Base-by-base conservation (phyloP, 176 grass and related monocot species). In the Rhynchospora tenuis region DNA sequence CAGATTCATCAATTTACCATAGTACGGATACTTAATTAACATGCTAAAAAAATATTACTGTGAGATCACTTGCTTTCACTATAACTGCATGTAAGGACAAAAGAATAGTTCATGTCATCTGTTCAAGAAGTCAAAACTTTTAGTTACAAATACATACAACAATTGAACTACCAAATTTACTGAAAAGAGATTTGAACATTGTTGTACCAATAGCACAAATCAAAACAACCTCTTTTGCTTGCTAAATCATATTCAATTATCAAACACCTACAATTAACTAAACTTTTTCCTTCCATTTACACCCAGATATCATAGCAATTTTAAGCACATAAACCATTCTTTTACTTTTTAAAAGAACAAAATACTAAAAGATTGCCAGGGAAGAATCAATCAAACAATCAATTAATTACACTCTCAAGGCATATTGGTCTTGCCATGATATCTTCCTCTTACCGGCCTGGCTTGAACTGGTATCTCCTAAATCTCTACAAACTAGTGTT, bases 401-500 rank as follows among this genome's bases (percentile, higher is more conserved):
- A 81, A 44, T 81, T 68, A 64, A 88, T 63, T 90, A 98, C 54
- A 88, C 84, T 83, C 88, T 76, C 57, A 94, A 88, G 0, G 62
- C 86, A 86, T 88, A 79, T 33, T 52, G 92, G 46, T 98, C 95
- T 89, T 91, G 85, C 92, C 90, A 94, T 75, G 90, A 22, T 43
- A 85, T 81, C 46, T 85, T 80, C 87, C 92, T 93, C 89, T 94
- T 93, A 83, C 83, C 81, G 57, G 88, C 82, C 62, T 46, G 61
- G 83, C 73, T 91, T 62, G 80, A 47, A 29, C 73, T 54, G 44
- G 85, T 90, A 44, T 89, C 85, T 29, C 77, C 85, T 43, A 88
- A 72, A 85, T 91, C 81, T 76, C 92, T 90, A 93, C 82, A 90
- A 59, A 73, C 81, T 31, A 88, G 80, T 59, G 65, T n/a, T 31